Conservation (phyloP, 148 eudicot species). For the Persicaria tinctoria region DNA sequence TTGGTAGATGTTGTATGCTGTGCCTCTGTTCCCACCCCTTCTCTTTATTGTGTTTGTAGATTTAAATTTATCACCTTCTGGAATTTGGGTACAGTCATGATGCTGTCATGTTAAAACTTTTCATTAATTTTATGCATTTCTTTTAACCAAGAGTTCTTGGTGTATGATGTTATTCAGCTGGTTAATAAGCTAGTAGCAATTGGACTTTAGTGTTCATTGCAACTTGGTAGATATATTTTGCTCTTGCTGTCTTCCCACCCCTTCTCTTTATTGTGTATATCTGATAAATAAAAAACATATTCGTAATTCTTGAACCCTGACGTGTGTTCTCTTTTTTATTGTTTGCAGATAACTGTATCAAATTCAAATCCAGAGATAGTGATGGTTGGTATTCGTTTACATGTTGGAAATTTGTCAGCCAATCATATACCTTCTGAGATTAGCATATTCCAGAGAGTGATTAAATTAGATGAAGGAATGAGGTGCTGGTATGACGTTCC, state of each 20-base stretch:
- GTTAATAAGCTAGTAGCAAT: neutral
- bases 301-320: neutral
- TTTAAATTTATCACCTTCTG: neutral
- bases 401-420: constrained; percentile 87
- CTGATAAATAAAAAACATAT: neutral
- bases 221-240: neutral
- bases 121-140: neutral
- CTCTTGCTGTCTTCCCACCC: neutral
- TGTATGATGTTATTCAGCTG: neutral
- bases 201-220: neutral
- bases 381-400: constrained; percentile 94
- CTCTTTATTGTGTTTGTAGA: neutral
- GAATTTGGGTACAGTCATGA: neutral
- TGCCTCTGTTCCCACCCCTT: neutral
- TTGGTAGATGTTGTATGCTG: neutral
- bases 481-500: constrained; percentile 99
- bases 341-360: constrained; percentile 63
- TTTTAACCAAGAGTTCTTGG: neutral
- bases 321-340: constrained; percentile 3
- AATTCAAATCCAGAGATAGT: constrained; percentile 96
- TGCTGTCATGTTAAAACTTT: neutral
- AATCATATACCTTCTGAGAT: constrained; percentile 89
- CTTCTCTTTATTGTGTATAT: neutral
- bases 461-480: constrained; percentile 95
- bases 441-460: constrained; percentile 78